Evolutionary conservation across 495 filamentous ascomycete genomes (phyloP), one percentile per base, ranked within the genome.

Genomic region (Neurospora sp.): DNA sequence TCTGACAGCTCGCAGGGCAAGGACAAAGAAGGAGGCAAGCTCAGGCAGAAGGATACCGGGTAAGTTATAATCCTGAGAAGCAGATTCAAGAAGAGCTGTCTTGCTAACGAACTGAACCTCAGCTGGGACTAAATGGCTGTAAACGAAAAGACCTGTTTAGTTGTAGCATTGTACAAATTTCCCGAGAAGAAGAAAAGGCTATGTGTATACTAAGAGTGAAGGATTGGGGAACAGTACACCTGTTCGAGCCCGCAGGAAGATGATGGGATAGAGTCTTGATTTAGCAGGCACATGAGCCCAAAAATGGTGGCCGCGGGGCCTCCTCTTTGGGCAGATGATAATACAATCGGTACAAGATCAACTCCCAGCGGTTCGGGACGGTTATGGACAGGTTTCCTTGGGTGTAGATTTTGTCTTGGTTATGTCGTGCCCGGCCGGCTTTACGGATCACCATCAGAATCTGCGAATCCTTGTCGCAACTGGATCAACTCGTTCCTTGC

Each of bases 11-110:
- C 73, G 40, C 69, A 93, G 91, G 93, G 93, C 48, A 94, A 92
- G 82, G 89, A 97, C 82, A 88, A 81, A 70, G 91, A 90, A 70
- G 92, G 91, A 18, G 90, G 73, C 66, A 79, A 72, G 22, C n/a
- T 78, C 31, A 79, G 79, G 72, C 76, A 81, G 74, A 79, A 81
- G 72, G 79, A 81, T 27, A 77, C 76, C 14, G 79, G 79, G 79
- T 81, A 69, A 73, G 79, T 77, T 22, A 14, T 10, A 4, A 16
- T 1, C 8, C 22, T 40, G 27, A 37, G 27, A 35, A 35, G 27
- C 14, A 66, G 53, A 37, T 37, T 18, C 14, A 8, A 35, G 27
- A 37, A 66, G 22, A 66, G 14, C 31, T 35, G 53, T 37, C 27
- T 66, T 37, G 53, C 53, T 66, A 37, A 66, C 53, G 48, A 35